These are phyloP conservation scores for Kwoniella heveanensis DNA, from an alignment of 768 basidiomycete genomes.

Conservation along the genomic window DNA sequence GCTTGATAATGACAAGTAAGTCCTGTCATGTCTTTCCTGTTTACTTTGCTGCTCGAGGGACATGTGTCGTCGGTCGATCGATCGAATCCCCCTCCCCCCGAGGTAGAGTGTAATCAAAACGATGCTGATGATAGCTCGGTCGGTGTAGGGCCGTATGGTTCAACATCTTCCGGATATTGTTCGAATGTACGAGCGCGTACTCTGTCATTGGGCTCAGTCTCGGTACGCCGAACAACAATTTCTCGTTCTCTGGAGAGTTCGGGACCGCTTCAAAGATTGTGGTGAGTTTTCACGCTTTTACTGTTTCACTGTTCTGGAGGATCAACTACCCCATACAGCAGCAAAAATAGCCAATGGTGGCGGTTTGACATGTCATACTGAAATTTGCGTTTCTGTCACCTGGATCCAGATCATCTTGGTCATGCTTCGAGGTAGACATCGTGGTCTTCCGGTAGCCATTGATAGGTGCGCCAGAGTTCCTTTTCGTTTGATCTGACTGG, in stretches of 20 bases:
- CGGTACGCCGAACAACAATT: constrained; percentile 50
- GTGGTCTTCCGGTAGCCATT: constrained; percentile 50
- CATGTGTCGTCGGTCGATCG: no score
- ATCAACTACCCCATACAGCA: no score
- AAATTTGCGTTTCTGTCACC: no score
- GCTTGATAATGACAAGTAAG: constrained; percentile 31
- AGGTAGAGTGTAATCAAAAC: no score
- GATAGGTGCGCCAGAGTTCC: constrained; percentile 38
- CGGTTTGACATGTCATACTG: no score
- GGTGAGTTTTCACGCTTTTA: constrained; percentile 31
- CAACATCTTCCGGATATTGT: constrained; percentile 46
- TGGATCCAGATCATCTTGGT: constrained; percentile 25
- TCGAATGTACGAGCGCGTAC: constrained; percentile 51
- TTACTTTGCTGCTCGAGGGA: no score
- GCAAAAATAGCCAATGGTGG: no score
- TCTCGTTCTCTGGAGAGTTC: constrained; percentile 42
- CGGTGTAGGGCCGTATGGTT: constrained; percentile 29
- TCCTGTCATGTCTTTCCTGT: neutral
- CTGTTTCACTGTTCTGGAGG: no score
- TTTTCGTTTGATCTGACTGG: no score
- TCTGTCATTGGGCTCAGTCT: constrained; percentile 47
- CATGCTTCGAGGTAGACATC: constrained; percentile 48
- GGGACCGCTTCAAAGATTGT: constrained; percentile 44
- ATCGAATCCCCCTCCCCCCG: no score
- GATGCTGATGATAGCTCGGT: no score